Base-by-base conservation (phyloP, 768 basidiomycete genomes). In the Fistulinella prunicolor region DNA sequence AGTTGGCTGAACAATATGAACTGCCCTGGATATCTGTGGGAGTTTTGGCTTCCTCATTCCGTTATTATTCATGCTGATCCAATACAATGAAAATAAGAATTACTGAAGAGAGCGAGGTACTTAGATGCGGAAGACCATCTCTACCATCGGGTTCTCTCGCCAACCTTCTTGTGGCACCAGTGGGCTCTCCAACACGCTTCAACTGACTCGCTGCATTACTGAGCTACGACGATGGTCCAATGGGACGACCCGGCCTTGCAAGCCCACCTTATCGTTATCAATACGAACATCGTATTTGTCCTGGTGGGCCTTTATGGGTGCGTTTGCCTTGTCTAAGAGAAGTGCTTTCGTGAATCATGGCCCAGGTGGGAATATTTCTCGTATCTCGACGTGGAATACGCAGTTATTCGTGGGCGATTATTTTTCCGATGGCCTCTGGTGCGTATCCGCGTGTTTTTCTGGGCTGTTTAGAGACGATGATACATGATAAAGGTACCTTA, bases 341-440 rank as follows among this genome's bases (percentile, higher is more conserved):
- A 12, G 42, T 4, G 13, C n/a, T 1, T 29, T 16, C 34, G 24
- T n/a, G 14, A 40, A 34, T 19, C 0, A 17, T 38, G n/a, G 1
- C 13, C 3, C 21, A 63, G 64, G 3, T 65, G 64, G 66, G 58
- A 63, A 13, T 65, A 61, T 29, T 6, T 66, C 2, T 38, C 42
- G 10, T 54, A 56, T 2, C 38, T 55, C 12, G 45, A 49, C 2
- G 48, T 61, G 4, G 66, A 67, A 40, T 56, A 47, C 9, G 61
- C 55, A 4, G 44, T 67, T 23, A 29, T 67, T 29, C 56, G 55
- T 32, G 40, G 56, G 5, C 59, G 52, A n/a, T 14, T 56, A 3
- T 6, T 61, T 16, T 67, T 65, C 26, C 48, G 52, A 24, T 68
- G 59, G 66, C 19, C 55, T 21, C 44, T 65, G 35, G 66, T 65